These are phyloP conservation scores for Metarhizium sp. DNA, from an alignment of 2,329 filamentous ascomycete species.

Conservation along the genomic window DNA sequence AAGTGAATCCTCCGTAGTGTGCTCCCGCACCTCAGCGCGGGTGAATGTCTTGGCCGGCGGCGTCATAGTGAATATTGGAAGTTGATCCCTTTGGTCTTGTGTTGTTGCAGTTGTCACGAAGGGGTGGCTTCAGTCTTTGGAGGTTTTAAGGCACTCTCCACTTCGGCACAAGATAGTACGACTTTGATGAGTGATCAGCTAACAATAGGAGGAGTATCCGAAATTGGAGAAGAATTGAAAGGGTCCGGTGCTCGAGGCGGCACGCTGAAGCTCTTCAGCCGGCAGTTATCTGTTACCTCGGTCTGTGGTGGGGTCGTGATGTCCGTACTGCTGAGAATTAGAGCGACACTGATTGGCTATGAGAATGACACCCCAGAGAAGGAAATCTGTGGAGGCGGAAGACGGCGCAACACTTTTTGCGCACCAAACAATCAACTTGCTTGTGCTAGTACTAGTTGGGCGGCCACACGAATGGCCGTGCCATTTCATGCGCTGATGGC, in stretches of 20 bases:
- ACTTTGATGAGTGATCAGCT: not conserved
- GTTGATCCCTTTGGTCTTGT: not conserved
- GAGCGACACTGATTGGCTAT: not conserved
- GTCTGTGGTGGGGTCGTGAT: not conserved
- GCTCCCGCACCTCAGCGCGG: slow-evolving; percentile 60
- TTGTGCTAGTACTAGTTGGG: too few species aligned
- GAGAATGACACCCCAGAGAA: not conserved
- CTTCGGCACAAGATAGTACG: not conserved
- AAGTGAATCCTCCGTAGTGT: slow-evolving; percentile 65
- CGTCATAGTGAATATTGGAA: slow-evolving; percentile 18
- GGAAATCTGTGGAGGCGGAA: not conserved
- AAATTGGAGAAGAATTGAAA: not conserved
- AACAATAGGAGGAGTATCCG: not conserved
- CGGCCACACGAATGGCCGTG: too few species aligned
- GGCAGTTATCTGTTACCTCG: not conserved
- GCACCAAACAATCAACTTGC: too few species aligned
- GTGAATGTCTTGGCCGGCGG: slow-evolving; percentile 41
- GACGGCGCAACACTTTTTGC: not conserved
- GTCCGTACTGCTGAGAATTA: not conserved
- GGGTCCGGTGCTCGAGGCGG: not conserved
- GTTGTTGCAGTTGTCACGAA: not conserved
- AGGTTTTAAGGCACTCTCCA: not conserved
- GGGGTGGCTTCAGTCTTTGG: not conserved
- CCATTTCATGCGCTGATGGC: too few species aligned
- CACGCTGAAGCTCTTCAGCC: not conserved